A percentile compares a stretch with the other conserved stretches of the same genome.
phyloP scores from a whole-genome alignment of 2,329 filamentous ascomycete genomes.

The Sporothrix pseudoabietina region DNA sequence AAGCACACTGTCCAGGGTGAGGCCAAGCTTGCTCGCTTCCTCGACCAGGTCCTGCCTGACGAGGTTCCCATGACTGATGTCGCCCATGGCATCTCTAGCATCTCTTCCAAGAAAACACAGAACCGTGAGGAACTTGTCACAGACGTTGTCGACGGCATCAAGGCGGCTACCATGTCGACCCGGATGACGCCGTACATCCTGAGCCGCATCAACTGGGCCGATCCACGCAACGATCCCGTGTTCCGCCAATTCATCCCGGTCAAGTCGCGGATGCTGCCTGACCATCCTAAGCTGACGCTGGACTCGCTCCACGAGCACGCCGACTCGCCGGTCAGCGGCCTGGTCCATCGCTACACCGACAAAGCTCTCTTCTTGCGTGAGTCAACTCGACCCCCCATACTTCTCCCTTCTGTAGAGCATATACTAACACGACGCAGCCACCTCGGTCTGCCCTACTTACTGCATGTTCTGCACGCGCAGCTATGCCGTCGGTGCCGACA shows the following conservation, averaged over 20 bases:
- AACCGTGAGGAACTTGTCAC: conserved; percentile 56
- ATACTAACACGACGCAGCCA: conserved; percentile 46
- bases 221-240: conserved; percentile 61
- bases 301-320: conserved; percentile 62
- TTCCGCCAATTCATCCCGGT: conserved; percentile 63
- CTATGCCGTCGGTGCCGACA: conserved; percentile 59
- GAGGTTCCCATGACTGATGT: conserved; percentile 46
- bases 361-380: conserved; percentile 64
- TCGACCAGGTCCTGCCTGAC: conserved; percentile 54
- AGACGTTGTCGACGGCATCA: conserved; percentile 57
- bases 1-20: conserved; percentile 54
- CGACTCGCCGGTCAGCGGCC: conserved; percentile 58
- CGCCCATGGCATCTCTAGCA: conserved; percentile 28
- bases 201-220: conserved; percentile 60
- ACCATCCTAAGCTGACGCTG: conserved; percentile 57
- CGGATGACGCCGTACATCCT: conserved; percentile 64
- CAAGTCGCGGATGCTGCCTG: conserved; percentile 53
- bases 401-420: background rate
- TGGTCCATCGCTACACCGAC: conserved; percentile 66
- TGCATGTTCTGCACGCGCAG: conserved; percentile 65
- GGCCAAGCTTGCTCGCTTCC: conserved; percentile 51
- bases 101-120: conserved; percentile 40
- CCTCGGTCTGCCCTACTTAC: conserved; percentile 63
- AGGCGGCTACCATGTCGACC: conserved; percentile 60
- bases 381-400: conserved; percentile 31